Evolutionary conservation across 257 asterid species (phyloP).

Genomic region (Euphrasia confusa): DNA sequence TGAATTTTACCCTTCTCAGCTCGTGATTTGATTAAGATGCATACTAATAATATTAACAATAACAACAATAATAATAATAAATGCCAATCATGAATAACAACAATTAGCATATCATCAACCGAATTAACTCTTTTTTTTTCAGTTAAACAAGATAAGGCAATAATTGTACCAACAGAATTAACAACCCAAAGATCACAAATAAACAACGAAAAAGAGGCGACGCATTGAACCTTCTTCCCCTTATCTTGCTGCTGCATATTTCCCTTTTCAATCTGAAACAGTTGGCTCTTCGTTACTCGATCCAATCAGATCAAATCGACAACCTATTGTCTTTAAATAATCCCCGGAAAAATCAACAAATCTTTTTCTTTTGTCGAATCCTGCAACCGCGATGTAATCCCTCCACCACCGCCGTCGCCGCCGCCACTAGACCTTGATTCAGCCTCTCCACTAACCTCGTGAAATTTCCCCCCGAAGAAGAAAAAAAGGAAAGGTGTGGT

Average conservation of each 20-base stretch:
- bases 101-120: background rate
- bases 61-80: no score
- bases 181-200: background rate
- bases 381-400: background rate
- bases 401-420: constrained; percentile 10
- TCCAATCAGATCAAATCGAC: constrained; percentile 27
- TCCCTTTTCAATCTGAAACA: constrained; percentile 16
- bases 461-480: background rate
- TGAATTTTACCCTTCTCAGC: constrained; percentile 1
- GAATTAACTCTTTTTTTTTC: background rate
- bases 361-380: background rate
- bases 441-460: background rate
- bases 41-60: background rate
- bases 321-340: background rate
- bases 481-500: background rate
- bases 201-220: background rate
- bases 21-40: background rate
- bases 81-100: background rate
- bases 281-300: constrained; percentile 9
- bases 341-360: constrained; percentile 8
- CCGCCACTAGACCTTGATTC: background rate
- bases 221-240: constrained; percentile 48
- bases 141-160: background rate
- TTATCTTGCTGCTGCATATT: constrained; percentile 71
- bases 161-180: constrained; percentile 6